These are phyloP conservation scores for Ogataea pini DNA, from an alignment of 805 yeast species.

Conservation along the genomic window DNA sequence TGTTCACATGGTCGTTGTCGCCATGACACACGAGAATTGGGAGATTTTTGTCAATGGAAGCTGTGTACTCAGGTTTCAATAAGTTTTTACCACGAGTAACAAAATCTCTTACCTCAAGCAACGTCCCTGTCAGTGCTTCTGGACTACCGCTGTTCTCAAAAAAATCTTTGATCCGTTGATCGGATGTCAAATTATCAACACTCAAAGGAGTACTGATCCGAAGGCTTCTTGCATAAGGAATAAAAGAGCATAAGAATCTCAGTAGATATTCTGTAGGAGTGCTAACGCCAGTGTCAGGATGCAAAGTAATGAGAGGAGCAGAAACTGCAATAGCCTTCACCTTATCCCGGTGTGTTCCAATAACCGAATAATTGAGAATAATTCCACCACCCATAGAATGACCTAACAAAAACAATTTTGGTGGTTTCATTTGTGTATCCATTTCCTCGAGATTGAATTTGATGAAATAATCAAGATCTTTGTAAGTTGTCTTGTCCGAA, in stretches of 20 bases:
- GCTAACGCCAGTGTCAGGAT: slow-evolving; percentile 61
- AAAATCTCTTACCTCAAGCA: slow-evolving; percentile 60
- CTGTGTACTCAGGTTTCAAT: slow-evolving; percentile 38
- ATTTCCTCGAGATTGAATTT: slow-evolving; percentile 42
- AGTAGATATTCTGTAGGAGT: slow-evolving; percentile 40
- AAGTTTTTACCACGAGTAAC: slow-evolving; percentile 60
- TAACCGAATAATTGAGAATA: slow-evolving; percentile 57
- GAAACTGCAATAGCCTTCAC: slow-evolving; percentile 49
- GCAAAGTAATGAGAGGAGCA: slow-evolving; percentile 62
- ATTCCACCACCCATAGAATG: slow-evolving; percentile 87
- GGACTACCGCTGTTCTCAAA: slow-evolving; percentile 42
- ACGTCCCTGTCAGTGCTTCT: slow-evolving; percentile 52
- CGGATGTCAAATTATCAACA: slow-evolving; percentile 54
- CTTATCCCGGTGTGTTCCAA: slow-evolving; percentile 50
- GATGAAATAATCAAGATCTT: slow-evolving; percentile 61
- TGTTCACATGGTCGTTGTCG: slow-evolving; percentile 60
- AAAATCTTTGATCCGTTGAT: slow-evolving; percentile 47
- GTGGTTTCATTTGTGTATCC: slow-evolving; percentile 23
- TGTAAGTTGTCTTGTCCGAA: slow-evolving; percentile 54
- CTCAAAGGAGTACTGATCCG: slow-evolving; percentile 55
- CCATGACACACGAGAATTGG: slow-evolving; percentile 66
- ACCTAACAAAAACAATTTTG: slow-evolving; percentile 56
- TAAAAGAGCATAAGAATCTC: slow-evolving; percentile 40
- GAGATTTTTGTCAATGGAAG: slow-evolving; percentile 39
- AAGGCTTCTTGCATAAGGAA: slow-evolving; percentile 46